phyloP scores from a whole-genome alignment of 2,329 filamentous ascomycete genomes.

The Drechslerella stenobrocha region DNA sequence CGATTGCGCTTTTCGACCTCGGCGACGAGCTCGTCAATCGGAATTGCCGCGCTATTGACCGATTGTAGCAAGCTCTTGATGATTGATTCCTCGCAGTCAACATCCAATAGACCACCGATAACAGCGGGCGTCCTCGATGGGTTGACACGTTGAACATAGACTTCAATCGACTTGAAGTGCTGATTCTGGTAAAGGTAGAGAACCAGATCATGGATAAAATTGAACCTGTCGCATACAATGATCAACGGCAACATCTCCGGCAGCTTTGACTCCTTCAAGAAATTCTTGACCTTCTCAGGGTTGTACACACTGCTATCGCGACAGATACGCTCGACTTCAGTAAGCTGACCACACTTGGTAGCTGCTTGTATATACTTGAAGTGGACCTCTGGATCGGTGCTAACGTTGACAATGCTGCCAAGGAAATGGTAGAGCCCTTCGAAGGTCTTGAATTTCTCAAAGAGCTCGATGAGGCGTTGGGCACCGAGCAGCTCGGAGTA shows the following conservation, averaged over 20 bases:
- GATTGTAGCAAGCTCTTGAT: slow-evolving; percentile 89
- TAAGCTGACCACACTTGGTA: slow-evolving; percentile 87
- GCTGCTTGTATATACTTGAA: slow-evolving; percentile 99
- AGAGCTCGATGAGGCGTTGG: slow-evolving; percentile 83
- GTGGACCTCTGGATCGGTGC: slow-evolving; percentile 90
- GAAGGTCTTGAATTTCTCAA: slow-evolving; percentile 96
- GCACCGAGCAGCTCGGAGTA: slow-evolving; percentile 93
- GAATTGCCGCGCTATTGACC: slow-evolving; percentile 80
- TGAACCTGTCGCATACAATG: slow-evolving; percentile 98
- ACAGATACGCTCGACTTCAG: slow-evolving; percentile 95
- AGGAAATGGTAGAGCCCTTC: slow-evolving; percentile 98
- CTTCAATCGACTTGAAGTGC: slow-evolving; percentile 97
- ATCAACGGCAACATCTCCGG: slow-evolving; percentile 93
- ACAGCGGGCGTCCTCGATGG: slow-evolving; percentile 87
- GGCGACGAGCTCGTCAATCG: slow-evolving; percentile 87
- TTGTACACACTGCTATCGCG: slow-evolving; percentile 89
- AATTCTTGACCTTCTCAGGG: slow-evolving; percentile 97
- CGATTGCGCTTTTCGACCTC: slow-evolving; percentile 97
- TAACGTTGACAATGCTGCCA: slow-evolving; percentile 95
- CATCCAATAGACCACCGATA: slow-evolving; percentile 88
- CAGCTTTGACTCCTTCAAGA: slow-evolving; percentile 92
- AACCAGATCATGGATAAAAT: slow-evolving; percentile 95
- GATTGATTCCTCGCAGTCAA: slow-evolving; percentile 94
- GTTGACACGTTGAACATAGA: slow-evolving; percentile 97
- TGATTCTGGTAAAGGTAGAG: slow-evolving; percentile 98